A percentile compares a stretch with the other conserved stretches of the same genome.
These are phyloP conservation scores for Boletus eberwhitei DNA, from an alignment of 768 basidiomycete species.

Conservation along the genomic window DNA sequence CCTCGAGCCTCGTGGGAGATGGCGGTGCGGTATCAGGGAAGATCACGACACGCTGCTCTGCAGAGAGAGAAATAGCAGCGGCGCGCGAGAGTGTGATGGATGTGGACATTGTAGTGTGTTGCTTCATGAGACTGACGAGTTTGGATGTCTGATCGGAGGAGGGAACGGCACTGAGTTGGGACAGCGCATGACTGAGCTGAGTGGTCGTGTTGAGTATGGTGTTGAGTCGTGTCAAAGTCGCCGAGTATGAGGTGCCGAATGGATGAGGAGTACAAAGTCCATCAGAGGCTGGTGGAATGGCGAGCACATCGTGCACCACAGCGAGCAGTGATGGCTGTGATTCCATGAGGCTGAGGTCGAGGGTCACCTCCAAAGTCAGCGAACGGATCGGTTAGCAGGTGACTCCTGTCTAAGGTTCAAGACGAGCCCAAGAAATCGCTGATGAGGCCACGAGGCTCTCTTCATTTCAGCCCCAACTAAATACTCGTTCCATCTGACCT, in stretches of 20 bases:
- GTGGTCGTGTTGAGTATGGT: constrained; percentile 50
- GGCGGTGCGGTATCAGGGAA: constrained; percentile 31
- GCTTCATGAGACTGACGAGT: constrained; percentile 63
- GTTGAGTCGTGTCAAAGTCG: constrained; percentile 38
- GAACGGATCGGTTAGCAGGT: too few relatives aligned
- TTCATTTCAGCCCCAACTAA: background rate
- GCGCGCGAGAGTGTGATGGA: constrained; percentile 28
- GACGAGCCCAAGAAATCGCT: background rate
- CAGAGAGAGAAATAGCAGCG: constrained; percentile 20
- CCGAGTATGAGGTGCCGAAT: constrained; percentile 21
- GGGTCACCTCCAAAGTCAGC: too few relatives aligned
- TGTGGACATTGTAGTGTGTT: constrained; percentile 47
- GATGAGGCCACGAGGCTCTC: constrained; percentile 2
- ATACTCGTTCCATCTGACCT: background rate
- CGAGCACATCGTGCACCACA: constrained; percentile 27
- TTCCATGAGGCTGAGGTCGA: background rate
- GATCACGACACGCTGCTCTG: constrained; percentile 14
- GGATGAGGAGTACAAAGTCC: constrained; percentile 20
- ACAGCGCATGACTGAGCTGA: constrained; percentile 53
- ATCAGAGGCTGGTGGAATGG: constrained; percentile 17
- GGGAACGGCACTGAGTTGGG: constrained; percentile 40
- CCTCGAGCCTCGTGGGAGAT: constrained; percentile 42
- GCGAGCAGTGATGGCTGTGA: constrained; percentile 24
- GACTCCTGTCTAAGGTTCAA: too few relatives aligned
- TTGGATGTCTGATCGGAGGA: constrained; percentile 59